These are phyloP conservation scores for Corylus americana DNA, from an alignment of 306 rosid species.

Conservation along the genomic window DNA sequence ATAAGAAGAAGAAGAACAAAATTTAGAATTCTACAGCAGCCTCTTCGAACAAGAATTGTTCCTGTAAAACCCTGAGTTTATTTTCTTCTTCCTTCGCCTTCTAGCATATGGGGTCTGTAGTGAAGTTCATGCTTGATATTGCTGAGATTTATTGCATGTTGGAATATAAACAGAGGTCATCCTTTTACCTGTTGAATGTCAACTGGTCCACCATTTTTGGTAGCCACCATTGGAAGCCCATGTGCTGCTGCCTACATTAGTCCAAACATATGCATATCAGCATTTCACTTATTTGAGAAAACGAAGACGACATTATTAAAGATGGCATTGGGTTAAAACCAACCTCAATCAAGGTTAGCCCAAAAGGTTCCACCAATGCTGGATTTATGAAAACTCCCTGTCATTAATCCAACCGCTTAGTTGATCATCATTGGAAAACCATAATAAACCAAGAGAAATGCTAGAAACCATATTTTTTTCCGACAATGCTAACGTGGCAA, in stretches of 20 bases:
- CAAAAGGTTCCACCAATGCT: constrained; percentile 91
- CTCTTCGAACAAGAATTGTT: not conserved
- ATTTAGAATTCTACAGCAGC: constrained; percentile 10
- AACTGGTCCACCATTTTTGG: constrained; percentile 91
- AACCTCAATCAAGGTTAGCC: constrained; percentile 93
- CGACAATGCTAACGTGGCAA: too few species aligned
- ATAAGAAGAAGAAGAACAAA: not conserved
- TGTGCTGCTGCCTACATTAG: constrained; percentile 84
- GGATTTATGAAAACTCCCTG: constrained; percentile 98
- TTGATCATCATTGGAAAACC: constrained; percentile 9
- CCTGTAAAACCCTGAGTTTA: not conserved
- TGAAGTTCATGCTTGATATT: constrained; percentile 12
- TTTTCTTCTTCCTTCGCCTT: constrained; percentile 9
- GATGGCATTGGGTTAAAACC: constrained; percentile 19
- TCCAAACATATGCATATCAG: constrained; percentile 10
- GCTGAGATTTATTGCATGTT: not conserved
- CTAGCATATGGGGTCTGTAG: not conserved
- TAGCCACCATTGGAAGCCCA: constrained; percentile 94
- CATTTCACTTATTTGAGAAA: constrained; percentile 12
- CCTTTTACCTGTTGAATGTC: constrained; percentile 74
- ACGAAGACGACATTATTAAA: constrained; percentile 17
- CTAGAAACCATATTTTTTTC: too few species aligned
- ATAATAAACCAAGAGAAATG: not conserved
- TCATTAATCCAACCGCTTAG: constrained; percentile 33
- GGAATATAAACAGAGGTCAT: not conserved